A percentile compares a stretch with the other conserved stretches of the same genome.
Evolutionary conservation across 768 basidiomycete genomes (phyloP).

Genomic region (Leccinum obscurum): DNA sequence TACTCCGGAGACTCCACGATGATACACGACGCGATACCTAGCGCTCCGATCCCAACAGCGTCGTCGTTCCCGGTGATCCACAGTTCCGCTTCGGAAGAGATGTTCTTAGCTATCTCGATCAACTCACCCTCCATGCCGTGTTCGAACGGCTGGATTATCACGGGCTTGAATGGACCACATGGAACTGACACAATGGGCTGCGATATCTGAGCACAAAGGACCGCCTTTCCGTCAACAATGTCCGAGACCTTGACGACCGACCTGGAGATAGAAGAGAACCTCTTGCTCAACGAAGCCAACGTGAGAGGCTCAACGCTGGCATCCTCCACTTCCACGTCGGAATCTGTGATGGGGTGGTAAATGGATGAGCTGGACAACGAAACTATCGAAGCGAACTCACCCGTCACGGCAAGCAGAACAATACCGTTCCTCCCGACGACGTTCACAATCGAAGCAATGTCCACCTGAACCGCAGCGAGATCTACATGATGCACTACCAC

Average conservation of each 20-base stretch:
- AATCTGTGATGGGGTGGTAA: background rate
- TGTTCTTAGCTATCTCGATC: slow-evolving; percentile 26
- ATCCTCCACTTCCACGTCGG: background rate
- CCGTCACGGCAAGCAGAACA: slow-evolving; percentile 23
- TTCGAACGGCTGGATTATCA: slow-evolving; percentile 27
- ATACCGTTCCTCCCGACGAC: slow-evolving; percentile 24
- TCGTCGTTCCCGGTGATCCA: slow-evolving; percentile 34
- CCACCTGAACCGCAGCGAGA: slow-evolving; percentile 20
- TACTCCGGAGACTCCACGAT: slow-evolving; percentile 32
- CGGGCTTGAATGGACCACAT: slow-evolving; percentile 23
- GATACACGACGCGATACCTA: slow-evolving; percentile 30
- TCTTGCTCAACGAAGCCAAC: background rate
- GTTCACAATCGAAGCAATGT: slow-evolving; percentile 25
- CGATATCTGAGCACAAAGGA: slow-evolving; percentile 8
- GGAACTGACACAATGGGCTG: slow-evolving; percentile 17
- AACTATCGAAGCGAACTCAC: slow-evolving; percentile 9
- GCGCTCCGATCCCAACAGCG: slow-evolving; percentile 31
- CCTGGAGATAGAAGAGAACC: background rate
- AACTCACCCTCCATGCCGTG: slow-evolving; percentile 30
- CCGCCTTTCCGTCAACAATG: background rate
- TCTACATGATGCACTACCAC: slow-evolving; percentile 23
- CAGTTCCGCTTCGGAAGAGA: slow-evolving; percentile 28
- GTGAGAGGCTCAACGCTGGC: background rate
- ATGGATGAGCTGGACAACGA: too few relatives aligned
- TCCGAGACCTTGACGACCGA: background rate